Evolutionary conservation across 2,329 filamentous ascomycete species (phyloP).

Genomic region (Echinosphaeria canescens): DNA sequence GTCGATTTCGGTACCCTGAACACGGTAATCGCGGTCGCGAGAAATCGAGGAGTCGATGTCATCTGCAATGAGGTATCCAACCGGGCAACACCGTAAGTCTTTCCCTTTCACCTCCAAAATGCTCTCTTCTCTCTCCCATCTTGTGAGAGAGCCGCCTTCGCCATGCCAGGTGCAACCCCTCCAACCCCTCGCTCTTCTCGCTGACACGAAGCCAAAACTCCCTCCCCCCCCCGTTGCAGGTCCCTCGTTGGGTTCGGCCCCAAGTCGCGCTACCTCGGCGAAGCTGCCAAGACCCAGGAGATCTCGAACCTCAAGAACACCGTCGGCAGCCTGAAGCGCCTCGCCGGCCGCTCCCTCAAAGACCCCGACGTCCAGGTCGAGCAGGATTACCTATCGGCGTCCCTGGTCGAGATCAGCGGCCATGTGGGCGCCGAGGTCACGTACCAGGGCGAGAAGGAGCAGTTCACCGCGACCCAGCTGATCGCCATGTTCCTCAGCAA

Average conservation of each 20-base stretch:
- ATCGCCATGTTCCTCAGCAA: conserved; percentile 91
- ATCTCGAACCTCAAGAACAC: conserved; percentile 99
- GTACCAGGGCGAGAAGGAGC: conserved; percentile 88
- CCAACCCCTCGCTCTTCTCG: too few relatives aligned
- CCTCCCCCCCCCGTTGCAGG: conserved; percentile 22
- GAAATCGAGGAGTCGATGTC: conserved; percentile 97
- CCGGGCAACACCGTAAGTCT: conserved; percentile 83
- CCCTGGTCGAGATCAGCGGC: conserved; percentile 76
- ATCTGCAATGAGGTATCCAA: conserved; percentile 99
- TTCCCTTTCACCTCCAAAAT: too few relatives aligned
- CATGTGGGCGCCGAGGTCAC: conserved; percentile 86
- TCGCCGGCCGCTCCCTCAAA: conserved; percentile 66
- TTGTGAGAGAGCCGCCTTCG: too few relatives aligned
- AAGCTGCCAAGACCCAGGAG: conserved; percentile 94
- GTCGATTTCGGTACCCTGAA: conserved; percentile 93
- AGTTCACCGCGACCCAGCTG: conserved; percentile 86
- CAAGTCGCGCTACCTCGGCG: conserved; percentile 84
- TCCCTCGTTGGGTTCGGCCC: conserved; percentile 89
- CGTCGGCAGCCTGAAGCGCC: conserved; percentile 76
- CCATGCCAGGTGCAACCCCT: neutral
- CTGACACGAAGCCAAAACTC: neutral
- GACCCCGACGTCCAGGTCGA: conserved; percentile 90
- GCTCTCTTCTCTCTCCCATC: too few relatives aligned
- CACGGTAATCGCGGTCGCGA: conserved; percentile 91
- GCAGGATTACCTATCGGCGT: conserved; percentile 73